Percentiles rank a stretch among this genome's conserved stretches.
Conservation (phyloP, 2,329 filamentous ascomycete species). For the Microdochium trichocladiopsis region DNA sequence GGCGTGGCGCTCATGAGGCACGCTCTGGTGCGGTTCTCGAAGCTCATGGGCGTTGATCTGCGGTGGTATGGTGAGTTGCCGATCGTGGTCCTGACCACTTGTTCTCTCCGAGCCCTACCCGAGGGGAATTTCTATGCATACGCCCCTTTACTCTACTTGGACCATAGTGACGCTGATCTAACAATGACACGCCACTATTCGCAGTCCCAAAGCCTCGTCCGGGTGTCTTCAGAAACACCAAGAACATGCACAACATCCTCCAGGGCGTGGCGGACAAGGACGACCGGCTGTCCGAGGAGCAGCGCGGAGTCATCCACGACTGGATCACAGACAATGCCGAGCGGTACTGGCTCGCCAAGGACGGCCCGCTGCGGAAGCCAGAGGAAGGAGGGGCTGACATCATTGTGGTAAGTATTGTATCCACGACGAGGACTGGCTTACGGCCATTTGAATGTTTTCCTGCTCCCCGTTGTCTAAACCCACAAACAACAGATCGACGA, state of each 20-base stretch:
- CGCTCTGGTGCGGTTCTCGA: conserved; percentile 65
- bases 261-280: conserved; percentile 66
- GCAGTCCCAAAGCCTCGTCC: conserved; percentile 75
- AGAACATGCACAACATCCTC: conserved; percentile 83
- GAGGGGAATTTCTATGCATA: too few relatives aligned
- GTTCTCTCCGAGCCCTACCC: background rate
- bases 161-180: too few relatives aligned
- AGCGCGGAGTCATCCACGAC: conserved; percentile 55
- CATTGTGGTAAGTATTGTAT: conserved; percentile 45
- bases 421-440: too few relatives aligned
- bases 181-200: too few relatives aligned
- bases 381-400: conserved; percentile 69
- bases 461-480: background rate
- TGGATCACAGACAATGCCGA: conserved; percentile 71
- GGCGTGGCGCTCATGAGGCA: conserved; percentile 79
- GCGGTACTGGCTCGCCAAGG: conserved; percentile 64
- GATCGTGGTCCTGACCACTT: conserved; percentile 3
- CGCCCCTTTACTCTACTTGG: too few relatives aligned
- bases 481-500: conserved; percentile 55
- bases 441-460: background rate
- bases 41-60: conserved; percentile 59
- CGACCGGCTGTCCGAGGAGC: conserved; percentile 55
- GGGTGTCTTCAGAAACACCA: conserved; percentile 75
- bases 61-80: conserved; percentile 59
- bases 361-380: conserved; percentile 58